phyloP scores from a whole-genome alignment of 306 rosid species.

The Datisca glomerata region DNA sequence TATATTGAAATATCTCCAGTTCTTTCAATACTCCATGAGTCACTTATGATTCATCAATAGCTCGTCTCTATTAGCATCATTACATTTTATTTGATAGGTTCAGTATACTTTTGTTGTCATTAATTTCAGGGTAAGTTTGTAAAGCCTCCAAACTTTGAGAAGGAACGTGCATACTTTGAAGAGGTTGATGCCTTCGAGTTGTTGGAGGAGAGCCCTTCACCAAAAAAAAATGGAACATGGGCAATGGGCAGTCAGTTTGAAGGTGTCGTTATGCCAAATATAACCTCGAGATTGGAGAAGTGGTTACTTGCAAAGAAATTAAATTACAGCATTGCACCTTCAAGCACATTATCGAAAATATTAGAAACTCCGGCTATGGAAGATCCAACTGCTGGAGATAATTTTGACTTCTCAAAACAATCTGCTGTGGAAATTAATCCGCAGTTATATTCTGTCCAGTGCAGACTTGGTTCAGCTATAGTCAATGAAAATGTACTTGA shows the following conservation, averaged over 20 bases:
- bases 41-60: no score
- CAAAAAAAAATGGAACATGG: slow-evolving; percentile 68
- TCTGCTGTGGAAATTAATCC: slow-evolving; percentile 17
- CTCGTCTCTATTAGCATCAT: no score
- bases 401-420: slow-evolving; percentile 17
- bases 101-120: no score
- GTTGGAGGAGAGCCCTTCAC: slow-evolving; percentile 94
- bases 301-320: slow-evolving; percentile 54
- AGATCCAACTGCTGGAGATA: slow-evolving; percentile 23
- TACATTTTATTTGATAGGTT: no score
- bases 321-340: slow-evolving; percentile 41
- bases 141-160: slow-evolving; percentile 44
- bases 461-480: slow-evolving; percentile 12
- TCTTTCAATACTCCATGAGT: no score
- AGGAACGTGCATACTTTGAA: slow-evolving; percentile 60
- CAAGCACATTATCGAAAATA: slow-evolving; percentile 67
- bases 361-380: slow-evolving; percentile 40
- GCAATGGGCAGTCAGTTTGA: slow-evolving; percentile 20
- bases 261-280: slow-evolving; percentile 35
- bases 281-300: slow-evolving; percentile 56
- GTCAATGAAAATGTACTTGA: slow-evolving; percentile 10
- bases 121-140: slow-evolving; percentile 43
- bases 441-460: slow-evolving; percentile 11
- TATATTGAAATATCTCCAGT: no score
- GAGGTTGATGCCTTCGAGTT: slow-evolving; percentile 89